phyloP scores from a whole-genome alignment of 2,329 filamentous ascomycete genomes.

The Lecanosticta acicola region DNA sequence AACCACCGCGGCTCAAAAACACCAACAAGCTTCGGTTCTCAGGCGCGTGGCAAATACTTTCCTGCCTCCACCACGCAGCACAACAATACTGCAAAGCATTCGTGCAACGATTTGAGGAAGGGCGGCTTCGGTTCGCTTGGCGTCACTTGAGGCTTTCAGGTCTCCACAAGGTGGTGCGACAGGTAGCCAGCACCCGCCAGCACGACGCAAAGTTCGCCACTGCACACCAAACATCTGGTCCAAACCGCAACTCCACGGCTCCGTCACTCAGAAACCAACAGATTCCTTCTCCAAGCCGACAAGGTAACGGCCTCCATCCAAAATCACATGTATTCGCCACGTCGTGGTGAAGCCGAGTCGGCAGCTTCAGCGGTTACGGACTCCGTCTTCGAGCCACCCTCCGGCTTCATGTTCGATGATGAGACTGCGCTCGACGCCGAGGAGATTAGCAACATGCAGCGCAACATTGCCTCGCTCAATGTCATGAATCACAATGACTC shows the following conservation, averaged over 20 bases:
- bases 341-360: neutral
- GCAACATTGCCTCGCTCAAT: constrained; percentile 15
- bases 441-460: constrained; percentile 20
- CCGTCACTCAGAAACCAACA: neutral
- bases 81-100: neutral
- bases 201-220: neutral
- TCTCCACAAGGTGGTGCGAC: neutral
- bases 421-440: constrained; percentile 13
- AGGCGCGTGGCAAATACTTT: neutral
- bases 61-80: neutral
- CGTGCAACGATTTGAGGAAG: no score
- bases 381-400: constrained; percentile 24
- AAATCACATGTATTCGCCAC: neutral
- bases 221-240: neutral
- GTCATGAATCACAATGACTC: constrained; percentile 7
- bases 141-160: neutral
- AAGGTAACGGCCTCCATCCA: constrained; percentile 1
- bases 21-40: neutral
- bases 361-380: constrained; percentile 7
- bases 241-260: neutral
- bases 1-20: no score
- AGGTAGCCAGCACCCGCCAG: neutral
- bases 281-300: neutral
- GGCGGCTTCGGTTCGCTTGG: neutral
- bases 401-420: constrained; percentile 22